These are phyloP conservation scores for Apiospora aurea DNA, from an alignment of 2,329 filamentous ascomycete genomes.

Conservation along the genomic window DNA sequence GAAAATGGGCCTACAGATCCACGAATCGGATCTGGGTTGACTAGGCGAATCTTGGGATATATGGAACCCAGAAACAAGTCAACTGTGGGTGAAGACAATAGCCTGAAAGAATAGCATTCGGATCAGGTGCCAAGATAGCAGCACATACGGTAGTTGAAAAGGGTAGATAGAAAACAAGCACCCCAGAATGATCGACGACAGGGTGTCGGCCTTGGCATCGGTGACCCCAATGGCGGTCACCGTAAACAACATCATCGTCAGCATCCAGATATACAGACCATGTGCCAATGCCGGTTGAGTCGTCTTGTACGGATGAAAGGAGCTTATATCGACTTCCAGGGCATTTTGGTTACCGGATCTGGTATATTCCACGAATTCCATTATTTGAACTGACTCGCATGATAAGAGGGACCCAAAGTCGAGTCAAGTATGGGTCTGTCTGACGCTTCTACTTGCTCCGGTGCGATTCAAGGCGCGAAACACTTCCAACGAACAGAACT, in stretches of 20 bases:
- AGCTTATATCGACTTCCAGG: not conserved
- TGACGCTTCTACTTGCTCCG: not conserved
- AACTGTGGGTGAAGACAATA: slow-evolving; percentile 8
- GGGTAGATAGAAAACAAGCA: slow-evolving; percentile 2
- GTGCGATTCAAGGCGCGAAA: not conserved
- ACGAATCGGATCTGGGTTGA: slow-evolving; percentile 1
- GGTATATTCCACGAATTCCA: slow-evolving; percentile 1
- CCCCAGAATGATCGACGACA: slow-evolving; percentile 16
- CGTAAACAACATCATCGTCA: not conserved
- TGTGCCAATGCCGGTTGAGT: not conserved
- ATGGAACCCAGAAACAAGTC: slow-evolving; percentile 2
- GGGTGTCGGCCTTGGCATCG: slow-evolving; percentile 1
- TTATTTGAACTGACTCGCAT: not conserved
- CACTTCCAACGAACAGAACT: not conserved
- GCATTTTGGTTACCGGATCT: not conserved
- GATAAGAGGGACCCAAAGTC: not conserved
- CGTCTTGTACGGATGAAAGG: slow-evolving; percentile 4
- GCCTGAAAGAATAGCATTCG: slow-evolving; percentile 7
- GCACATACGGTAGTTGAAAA: slow-evolving; percentile 1
- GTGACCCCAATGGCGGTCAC: not conserved
- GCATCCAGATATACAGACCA: not conserved
- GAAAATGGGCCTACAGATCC: not conserved
- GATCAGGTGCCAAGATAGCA: not conserved
- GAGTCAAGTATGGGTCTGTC: not conserved
- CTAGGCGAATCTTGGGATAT: not conserved